A percentile compares a stretch with the other conserved stretches of the same genome.
Evolutionary conservation across 2,329 filamentous ascomycete genomes (phyloP).

Genomic region (Diplocarpon mali): DNA sequence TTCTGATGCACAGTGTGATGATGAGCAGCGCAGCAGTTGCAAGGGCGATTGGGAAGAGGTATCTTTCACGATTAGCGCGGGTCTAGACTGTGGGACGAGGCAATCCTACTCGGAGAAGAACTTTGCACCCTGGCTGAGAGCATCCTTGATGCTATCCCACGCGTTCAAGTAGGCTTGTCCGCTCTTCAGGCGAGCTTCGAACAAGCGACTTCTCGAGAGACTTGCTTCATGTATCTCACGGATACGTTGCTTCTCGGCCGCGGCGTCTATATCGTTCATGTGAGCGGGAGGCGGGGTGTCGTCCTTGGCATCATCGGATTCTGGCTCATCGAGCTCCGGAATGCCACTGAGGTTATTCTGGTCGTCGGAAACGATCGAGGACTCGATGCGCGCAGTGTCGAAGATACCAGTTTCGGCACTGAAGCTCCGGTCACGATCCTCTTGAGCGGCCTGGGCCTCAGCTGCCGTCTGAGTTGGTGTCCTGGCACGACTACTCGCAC

Average conservation of each 20-base stretch:
- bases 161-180: neutral
- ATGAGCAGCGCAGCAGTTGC: no score
- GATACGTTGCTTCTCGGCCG: neutral
- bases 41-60: no score
- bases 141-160: neutral
- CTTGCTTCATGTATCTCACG: neutral
- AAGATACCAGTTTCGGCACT: conserved; percentile 29
- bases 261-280: neutral
- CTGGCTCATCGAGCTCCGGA: conserved; percentile 7
- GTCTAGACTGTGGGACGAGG: neutral
- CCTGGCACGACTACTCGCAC: neutral
- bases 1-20: no score
- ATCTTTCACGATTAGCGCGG: no score
- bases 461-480: neutral
- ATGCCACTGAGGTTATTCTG: conserved; percentile 8
- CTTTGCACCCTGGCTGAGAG: neutral
- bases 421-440: conserved; percentile 24
- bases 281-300: neutral
- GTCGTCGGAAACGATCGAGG: conserved; percentile 12
- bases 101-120: neutral
- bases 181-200: neutral
- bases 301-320: neutral
- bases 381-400: conserved; percentile 26
- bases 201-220: neutral
- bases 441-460: neutral